Percentiles rank a stretch among this genome's conserved stretches.
These are phyloP conservation scores for Chaetomium fimeti DNA, from an alignment of 495 filamentous ascomycete genomes.

Conservation along the genomic window DNA sequence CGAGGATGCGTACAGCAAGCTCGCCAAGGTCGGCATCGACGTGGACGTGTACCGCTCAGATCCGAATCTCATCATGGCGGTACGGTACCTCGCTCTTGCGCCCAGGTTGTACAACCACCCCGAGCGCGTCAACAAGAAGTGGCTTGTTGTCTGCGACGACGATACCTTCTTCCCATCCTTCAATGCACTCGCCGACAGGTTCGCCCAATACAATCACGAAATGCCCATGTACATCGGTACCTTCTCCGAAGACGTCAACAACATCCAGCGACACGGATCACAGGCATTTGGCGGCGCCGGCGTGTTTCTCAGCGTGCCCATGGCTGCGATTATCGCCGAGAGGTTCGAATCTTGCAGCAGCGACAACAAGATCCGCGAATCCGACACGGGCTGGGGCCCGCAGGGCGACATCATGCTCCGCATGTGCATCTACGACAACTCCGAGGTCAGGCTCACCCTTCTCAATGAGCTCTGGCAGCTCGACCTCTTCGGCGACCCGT, in stretches of 20 bases:
- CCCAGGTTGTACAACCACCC: conserved; percentile 52
- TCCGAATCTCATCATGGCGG: conserved; percentile 61
- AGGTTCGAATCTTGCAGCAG: conserved; percentile 56
- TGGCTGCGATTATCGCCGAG: conserved; percentile 59
- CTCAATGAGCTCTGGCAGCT: conserved; percentile 65
- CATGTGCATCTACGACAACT: conserved; percentile 66
- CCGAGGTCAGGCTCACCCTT: conserved; percentile 58
- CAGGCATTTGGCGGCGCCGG: conserved; percentile 73
- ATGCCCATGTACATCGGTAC: conserved; percentile 65
- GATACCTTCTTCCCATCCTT: conserved; percentile 74
- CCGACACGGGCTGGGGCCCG: conserved; percentile 54
- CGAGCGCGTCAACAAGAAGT: conserved; percentile 55
- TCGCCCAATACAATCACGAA: conserved; percentile 52
- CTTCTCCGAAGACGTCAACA: conserved; percentile 66
- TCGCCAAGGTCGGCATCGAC: conserved; percentile 57
- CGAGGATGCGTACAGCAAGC: conserved; percentile 38
- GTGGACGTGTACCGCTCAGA: conserved; percentile 60
- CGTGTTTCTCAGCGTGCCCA: conserved; percentile 64
- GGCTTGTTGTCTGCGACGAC: conserved; percentile 69
- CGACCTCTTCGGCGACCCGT: conserved; percentile 63
- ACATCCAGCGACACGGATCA: conserved; percentile 64
- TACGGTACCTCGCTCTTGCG: conserved; percentile 54
- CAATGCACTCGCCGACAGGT: conserved; percentile 53
- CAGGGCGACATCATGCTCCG: conserved; percentile 65
- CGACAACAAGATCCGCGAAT: conserved; percentile 50